Percentiles rank a stretch among this genome's conserved stretches.
These are phyloP conservation scores for Esteya vermicola DNA, from an alignment of 2,329 filamentous ascomycete species.

Conservation along the genomic window DNA sequence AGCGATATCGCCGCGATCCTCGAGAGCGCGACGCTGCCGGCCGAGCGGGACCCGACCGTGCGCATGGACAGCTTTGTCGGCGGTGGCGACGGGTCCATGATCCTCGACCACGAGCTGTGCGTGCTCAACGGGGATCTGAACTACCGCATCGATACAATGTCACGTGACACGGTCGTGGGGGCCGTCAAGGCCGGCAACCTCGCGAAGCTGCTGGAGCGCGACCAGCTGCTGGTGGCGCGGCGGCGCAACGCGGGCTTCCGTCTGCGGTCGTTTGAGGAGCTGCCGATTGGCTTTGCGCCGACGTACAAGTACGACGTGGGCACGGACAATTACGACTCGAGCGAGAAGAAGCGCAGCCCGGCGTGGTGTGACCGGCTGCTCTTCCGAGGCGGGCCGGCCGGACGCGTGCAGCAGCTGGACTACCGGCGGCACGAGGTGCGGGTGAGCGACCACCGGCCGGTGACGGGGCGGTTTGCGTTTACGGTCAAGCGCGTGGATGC, in stretches of 20 bases:
- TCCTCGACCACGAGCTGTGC: slow-evolving; percentile 95
- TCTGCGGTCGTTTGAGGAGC: slow-evolving; percentile 78
- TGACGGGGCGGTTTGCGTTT: slow-evolving; percentile 72
- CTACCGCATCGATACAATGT: slow-evolving; percentile 96
- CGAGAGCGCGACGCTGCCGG: slow-evolving; percentile 61
- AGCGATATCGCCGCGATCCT: slow-evolving; percentile 85
- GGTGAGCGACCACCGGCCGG: slow-evolving; percentile 85
- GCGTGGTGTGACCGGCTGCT: slow-evolving; percentile 94
- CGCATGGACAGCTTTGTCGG: slow-evolving; percentile 71
- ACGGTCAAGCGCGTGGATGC: slow-evolving; percentile 70
- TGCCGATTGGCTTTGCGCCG: slow-evolving; percentile 79
- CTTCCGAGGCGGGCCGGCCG: slow-evolving; percentile 50
- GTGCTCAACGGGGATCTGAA: slow-evolving; percentile 93
- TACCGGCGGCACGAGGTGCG: slow-evolving; percentile 82
- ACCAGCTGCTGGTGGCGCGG: slow-evolving; percentile 80
- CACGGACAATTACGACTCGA: slow-evolving; percentile 84
- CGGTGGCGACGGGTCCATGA: slow-evolving; percentile 89
- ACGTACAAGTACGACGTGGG: slow-evolving; percentile 99
- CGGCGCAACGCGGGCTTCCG: slow-evolving; percentile 84
- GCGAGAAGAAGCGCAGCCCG: slow-evolving; percentile 84
- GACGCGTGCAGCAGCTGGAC: slow-evolving; percentile 72
- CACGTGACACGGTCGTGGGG: slow-evolving; percentile 78
- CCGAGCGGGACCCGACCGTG: slow-evolving; percentile 50
- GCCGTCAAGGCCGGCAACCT: slow-evolving; percentile 74
- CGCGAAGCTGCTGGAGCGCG: slow-evolving; percentile 73